Percentiles rank a stretch among this genome's conserved stretches.
Conservation (phyloP, 2,329 filamentous ascomycete species). For the Sordariomycetes sp. region DNA sequence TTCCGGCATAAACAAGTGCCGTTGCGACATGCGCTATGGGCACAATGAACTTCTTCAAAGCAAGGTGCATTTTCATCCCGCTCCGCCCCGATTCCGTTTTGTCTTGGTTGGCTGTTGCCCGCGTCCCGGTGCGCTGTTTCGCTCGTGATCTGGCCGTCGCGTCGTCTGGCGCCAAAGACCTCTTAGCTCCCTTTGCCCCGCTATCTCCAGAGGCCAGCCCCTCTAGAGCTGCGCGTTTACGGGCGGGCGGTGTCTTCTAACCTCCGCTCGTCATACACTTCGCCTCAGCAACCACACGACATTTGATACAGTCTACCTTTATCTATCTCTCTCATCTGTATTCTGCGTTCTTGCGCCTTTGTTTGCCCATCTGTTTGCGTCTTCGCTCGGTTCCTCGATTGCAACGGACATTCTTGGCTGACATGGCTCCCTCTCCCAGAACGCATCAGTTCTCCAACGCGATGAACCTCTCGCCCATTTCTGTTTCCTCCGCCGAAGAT, state of each 20-base stretch:
- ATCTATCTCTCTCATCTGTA: not conserved
- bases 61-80: conserved; percentile 2
- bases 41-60: conserved; percentile 2
- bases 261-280: not conserved
- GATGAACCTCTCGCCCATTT: conserved; percentile 62
- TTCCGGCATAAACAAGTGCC: not conserved
- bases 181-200: not conserved
- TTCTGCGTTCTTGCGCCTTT: not conserved
- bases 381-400: not conserved
- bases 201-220: not conserved
- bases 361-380: not conserved
- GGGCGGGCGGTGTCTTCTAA: not conserved
- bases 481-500: conserved; percentile 69
- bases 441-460: conserved; percentile 40
- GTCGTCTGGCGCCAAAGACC: not conserved
- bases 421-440: conserved; percentile 22
- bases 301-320: too few species aligned
- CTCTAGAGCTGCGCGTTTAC: too few species aligned
- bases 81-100: conserved; percentile 3
- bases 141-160: not conserved
- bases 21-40: not conserved
- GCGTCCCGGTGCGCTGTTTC: conserved; percentile 1
- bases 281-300: not conserved
- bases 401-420: conserved; percentile 3
- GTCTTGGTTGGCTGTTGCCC: conserved; percentile 4